These are phyloP conservation scores for Colletotrichum tropicale DNA, from an alignment of 2,329 filamentous ascomycete genomes.

Conservation along the genomic window DNA sequence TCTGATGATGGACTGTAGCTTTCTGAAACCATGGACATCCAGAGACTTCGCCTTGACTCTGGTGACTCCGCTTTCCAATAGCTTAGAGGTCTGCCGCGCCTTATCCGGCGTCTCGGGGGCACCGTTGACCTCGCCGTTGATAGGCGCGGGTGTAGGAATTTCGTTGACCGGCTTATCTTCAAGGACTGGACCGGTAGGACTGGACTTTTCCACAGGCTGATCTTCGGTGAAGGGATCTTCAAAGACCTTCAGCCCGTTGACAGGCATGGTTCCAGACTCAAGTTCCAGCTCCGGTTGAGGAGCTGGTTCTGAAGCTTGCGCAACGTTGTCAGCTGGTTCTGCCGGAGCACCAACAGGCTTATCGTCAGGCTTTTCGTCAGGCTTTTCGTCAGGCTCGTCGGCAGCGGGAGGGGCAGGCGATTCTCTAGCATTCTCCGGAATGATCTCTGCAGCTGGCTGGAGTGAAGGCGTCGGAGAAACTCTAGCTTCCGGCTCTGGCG, in stretches of 20 bases:
- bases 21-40: conserved; percentile 83
- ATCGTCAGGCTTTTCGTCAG: background rate
- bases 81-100: conserved; percentile 59
- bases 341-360: background rate
- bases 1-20: conserved; percentile 75
- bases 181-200: conserved; percentile 54
- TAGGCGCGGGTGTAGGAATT: conserved; percentile 38
- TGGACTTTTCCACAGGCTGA: conserved; percentile 49
- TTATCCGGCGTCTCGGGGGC: conserved; percentile 53
- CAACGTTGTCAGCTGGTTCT: background rate
- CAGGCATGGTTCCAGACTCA: conserved; percentile 29
- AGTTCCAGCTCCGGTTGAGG: background rate
- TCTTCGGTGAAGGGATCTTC: conserved; percentile 65
- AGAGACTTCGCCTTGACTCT: conserved; percentile 74
- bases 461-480: conserved; percentile 26
- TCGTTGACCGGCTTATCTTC: conserved; percentile 67
- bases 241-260: conserved; percentile 58
- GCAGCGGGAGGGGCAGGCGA: conserved; percentile 3
- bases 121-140: background rate
- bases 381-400: background rate
- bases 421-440: conserved; percentile 9
- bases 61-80: conserved; percentile 76
- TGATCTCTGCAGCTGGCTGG: background rate
- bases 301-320: background rate
- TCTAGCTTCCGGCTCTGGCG: conserved; percentile 6